These are phyloP conservation scores for Beta vulgaris DNA, from an alignment of 148 eudicot genomes.

Conservation along the genomic window DNA sequence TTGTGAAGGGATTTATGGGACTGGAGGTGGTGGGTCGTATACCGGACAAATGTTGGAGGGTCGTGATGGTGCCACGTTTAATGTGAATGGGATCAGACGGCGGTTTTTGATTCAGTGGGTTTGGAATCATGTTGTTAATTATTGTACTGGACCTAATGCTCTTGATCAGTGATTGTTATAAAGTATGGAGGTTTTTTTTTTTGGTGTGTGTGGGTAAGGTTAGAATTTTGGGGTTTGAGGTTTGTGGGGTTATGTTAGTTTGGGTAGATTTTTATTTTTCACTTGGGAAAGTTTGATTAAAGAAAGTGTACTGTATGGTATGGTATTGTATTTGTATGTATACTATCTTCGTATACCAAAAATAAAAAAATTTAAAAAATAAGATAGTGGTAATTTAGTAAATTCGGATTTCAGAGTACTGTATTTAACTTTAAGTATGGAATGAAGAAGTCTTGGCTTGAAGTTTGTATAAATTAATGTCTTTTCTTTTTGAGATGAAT, in stretches of 20 bases:
- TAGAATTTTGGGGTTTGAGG: background rate
- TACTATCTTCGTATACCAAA: conserved; percentile 23
- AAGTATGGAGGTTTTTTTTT: background rate
- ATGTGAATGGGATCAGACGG: conserved; percentile 70
- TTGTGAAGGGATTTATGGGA: conserved; percentile 91
- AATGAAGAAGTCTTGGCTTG: too few relatives aligned
- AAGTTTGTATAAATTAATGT: too few relatives aligned
- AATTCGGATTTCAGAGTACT: background rate
- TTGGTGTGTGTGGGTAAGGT: background rate
- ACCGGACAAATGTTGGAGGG: conserved; percentile 79
- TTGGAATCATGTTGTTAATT: conserved; percentile 64
- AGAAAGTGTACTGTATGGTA: background rate
- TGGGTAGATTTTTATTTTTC: background rate
- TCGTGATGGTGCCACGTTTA: conserved; percentile 80
- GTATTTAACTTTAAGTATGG: too few relatives aligned
- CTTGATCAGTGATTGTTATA: conserved; percentile 36
- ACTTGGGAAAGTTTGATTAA: background rate
- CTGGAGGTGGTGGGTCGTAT: conserved; percentile 90
- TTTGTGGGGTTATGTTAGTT: background rate
- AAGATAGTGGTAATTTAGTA: background rate
- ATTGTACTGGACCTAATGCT: conserved; percentile 83
- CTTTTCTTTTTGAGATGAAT: too few relatives aligned
- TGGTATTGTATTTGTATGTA: conserved; percentile 3
- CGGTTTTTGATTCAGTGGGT: conserved; percentile 83
- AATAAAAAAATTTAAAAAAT: background rate